Evolutionary conservation across 768 basidiomycete genomes (phyloP).

Genomic region (Tulasnella sp.): DNA sequence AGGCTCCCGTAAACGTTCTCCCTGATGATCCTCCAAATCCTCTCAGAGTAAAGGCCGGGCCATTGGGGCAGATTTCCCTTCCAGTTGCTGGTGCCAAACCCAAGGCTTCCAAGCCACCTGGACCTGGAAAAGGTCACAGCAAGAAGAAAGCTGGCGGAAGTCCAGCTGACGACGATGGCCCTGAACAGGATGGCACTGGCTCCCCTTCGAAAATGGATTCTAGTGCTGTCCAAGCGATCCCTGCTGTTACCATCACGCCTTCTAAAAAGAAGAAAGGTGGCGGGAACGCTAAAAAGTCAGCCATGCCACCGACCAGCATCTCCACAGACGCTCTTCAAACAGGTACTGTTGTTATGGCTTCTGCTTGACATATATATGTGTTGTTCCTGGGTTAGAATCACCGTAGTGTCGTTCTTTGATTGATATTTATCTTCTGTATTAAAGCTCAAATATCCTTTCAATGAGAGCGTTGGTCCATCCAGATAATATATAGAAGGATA

Average conservation of each 20-base stretch:
- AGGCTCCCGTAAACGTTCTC: constrained; percentile 24
- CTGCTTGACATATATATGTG: background rate
- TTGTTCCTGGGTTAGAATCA: background rate
- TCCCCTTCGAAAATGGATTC: too few species aligned
- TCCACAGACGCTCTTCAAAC: constrained; percentile 6
- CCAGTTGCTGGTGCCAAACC: constrained; percentile 39
- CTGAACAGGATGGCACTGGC: background rate
- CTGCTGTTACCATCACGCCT: background rate
- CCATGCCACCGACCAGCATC: too few species aligned
- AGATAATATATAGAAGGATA: background rate
- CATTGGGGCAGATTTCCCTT: constrained; percentile 60
- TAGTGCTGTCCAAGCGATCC: too few species aligned
- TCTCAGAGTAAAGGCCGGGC: constrained; percentile 59
- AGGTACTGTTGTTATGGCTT: constrained; percentile 6
- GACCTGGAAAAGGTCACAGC: background rate
- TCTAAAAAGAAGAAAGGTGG: constrained; percentile 8
- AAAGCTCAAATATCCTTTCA: background rate
- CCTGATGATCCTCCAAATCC: constrained; percentile 51
- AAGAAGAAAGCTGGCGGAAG: constrained; percentile 34
- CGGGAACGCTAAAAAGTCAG: background rate
- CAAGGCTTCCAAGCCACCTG: constrained; percentile 5
- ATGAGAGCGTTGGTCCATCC: background rate
- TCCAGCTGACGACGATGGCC: background rate
- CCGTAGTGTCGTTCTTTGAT: background rate
- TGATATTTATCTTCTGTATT: background rate